phyloP scores from a whole-genome alignment of 495 filamentous ascomycete genomes.

The Hypoxylon rickii region DNA sequence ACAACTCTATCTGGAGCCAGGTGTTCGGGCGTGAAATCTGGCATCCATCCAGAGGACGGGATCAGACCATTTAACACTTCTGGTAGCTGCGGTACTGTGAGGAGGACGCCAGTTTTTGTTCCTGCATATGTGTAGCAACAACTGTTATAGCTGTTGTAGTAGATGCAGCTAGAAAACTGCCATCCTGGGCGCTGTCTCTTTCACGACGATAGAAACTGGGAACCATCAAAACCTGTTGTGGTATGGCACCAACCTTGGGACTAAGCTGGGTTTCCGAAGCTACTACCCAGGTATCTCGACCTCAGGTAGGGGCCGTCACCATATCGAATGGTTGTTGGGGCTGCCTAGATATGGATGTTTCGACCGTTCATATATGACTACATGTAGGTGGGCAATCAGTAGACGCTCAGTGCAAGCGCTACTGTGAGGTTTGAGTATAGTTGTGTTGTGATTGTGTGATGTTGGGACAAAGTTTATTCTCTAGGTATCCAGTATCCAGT shows the following conservation, averaged over 20 bases:
- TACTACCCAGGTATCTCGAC: too few species aligned
- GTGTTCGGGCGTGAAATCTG: slow-evolving; percentile 1
- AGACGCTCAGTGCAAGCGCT: too few species aligned
- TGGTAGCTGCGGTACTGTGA: slow-evolving; percentile 6
- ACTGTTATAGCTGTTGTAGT: background rate
- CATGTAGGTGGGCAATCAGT: too few species aligned
- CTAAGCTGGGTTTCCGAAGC: too few species aligned
- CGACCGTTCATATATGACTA: too few species aligned
- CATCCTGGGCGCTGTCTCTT: background rate
- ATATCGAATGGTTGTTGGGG: too few species aligned
- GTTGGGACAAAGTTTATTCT: slow-evolving; percentile 7
- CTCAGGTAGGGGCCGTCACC: background rate
- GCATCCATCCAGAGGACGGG: background rate
- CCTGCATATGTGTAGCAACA: slow-evolving; percentile 24
- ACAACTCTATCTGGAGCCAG: slow-evolving; percentile 26
- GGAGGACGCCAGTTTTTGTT: slow-evolving; percentile 8
- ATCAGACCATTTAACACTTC: slow-evolving; percentile 2
- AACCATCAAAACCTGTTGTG: background rate
- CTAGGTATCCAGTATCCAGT: too few species aligned
- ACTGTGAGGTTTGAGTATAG: slow-evolving; percentile 15
- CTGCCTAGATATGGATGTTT: too few species aligned
- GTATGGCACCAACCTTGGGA: too few species aligned
- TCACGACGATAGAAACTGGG: background rate
- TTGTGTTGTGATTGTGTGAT: background rate
- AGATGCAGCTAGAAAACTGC: slow-evolving; percentile 11